phyloP scores from a whole-genome alignment of 768 basidiomycete species.

The Trametes coccinea region DNA sequence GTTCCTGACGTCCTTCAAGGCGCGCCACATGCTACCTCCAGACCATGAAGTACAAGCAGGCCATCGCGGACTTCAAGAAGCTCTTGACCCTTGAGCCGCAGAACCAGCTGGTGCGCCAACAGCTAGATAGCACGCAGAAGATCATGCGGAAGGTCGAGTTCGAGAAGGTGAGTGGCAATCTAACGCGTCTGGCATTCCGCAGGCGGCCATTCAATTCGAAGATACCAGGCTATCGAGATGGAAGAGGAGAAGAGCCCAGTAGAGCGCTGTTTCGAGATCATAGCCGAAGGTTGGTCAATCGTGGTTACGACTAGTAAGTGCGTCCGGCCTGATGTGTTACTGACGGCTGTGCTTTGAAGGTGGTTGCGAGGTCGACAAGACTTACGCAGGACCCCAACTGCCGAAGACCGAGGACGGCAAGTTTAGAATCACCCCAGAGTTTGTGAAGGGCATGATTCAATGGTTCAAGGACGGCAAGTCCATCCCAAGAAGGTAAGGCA shows the following conservation, averaged over 20 bases:
- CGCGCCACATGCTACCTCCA: conserved; percentile 91
- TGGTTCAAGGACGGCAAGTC: conserved; percentile 95
- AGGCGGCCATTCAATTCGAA: not conserved
- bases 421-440: conserved; percentile 73
- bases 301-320: not conserved
- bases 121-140: conserved; percentile 88
- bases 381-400: conserved; percentile 77
- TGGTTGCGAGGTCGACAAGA: conserved; percentile 73
- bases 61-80: conserved; percentile 86
- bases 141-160: conserved; percentile 87
- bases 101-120: conserved; percentile 76
- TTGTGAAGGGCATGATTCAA: conserved; percentile 82
- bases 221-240: conserved; percentile 78
- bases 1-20: conserved; percentile 38
- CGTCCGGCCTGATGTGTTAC: not conserved
- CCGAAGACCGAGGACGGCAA: conserved; percentile 57
- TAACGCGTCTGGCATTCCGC: not conserved
- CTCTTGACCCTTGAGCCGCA: conserved; percentile 81
- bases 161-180: conserved; percentile 65
- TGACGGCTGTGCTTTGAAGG: conserved; percentile 41
- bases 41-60: conserved; percentile 82
- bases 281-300: conserved; percentile 62
- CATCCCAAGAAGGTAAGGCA: conserved; percentile 73
- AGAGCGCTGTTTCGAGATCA: conserved; percentile 74
- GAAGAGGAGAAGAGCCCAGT: conserved; percentile 86